Evolutionary conservation across 2,329 filamentous ascomycete genomes (phyloP), one percentile per base, ranked within the genome.

Genomic region (Fusarium nurragi): DNA sequence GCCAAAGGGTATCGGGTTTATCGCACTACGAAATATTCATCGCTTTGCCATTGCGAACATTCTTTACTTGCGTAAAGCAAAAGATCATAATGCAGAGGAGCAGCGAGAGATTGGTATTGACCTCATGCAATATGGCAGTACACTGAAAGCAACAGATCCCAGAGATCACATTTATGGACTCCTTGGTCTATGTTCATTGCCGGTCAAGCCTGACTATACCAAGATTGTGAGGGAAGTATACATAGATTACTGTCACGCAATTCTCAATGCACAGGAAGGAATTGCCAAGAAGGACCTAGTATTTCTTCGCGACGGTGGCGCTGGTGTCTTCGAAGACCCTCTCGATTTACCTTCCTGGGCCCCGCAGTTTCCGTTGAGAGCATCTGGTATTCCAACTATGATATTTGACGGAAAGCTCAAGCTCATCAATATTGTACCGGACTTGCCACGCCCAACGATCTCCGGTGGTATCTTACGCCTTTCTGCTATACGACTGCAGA

Each of bases 141-240:
- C 18, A 1, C 28, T 52, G 10, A 16, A 46, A 13, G 48, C 48
- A 3, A 52, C 48, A 0, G 48, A 52, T 26, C 48, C 39, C 4
- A 32, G 19, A n/a, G 48, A 52, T 5, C 48, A 52, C 6, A 34
- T 52, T 18, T 52, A 46, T 7, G 48, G 48, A 5, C 48, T 52
- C 2, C 48, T 52, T 0, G 48, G 48, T 3, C 22, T 52, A 6
- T 34, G 28, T 5, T 52, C 39, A 10, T 8, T 47, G 3, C 48
- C 40, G 1, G n/a, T 47, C 11, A 32, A 19, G 4, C 48, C 48
- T 3, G 48, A 52, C 22, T 52, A 52, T 22, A 47, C 48, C 4
- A 52, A 47, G 28, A 46, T n/a, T 9, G 28, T 52, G 4, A 52
- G 6, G 13, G 48, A 47, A 11, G 48, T 52, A 3, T 52, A 52